Conservation (phyloP, 2,329 filamentous ascomycete species). For the Sclerotinia trifoliorum region DNA sequence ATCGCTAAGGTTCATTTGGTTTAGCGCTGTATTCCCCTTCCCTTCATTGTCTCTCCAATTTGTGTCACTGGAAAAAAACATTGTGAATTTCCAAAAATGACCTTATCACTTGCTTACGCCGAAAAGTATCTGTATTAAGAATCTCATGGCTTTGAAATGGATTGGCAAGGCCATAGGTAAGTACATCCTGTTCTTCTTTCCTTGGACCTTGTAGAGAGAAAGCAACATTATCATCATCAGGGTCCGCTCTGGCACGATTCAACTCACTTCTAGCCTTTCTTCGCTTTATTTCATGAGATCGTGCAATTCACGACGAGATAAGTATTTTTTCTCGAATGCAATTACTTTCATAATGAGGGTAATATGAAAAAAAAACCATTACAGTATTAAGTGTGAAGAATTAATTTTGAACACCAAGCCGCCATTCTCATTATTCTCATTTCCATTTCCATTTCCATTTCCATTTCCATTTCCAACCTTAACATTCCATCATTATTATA, state of each 20-base stretch:
- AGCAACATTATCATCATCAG: neutral
- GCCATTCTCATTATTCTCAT: neutral
- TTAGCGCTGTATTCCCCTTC: neutral
- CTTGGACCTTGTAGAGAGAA: neutral
- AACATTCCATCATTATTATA: conserved; percentile 11
- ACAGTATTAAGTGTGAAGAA: conserved; percentile 2
- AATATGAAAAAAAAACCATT: conserved; percentile 10
- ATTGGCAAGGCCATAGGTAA: neutral
- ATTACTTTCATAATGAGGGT: neutral
- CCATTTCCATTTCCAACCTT: neutral
- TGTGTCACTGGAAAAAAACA: neutral
- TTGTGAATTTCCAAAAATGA: neutral
- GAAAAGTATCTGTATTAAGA: neutral
- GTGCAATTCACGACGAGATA: neutral
- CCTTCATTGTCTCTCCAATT: neutral
- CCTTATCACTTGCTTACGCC: neutral
- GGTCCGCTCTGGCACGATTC: neutral
- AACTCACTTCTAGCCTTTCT: neutral
- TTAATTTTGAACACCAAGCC: conserved; percentile 8
- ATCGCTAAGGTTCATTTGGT: neutral
- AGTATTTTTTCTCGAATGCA: neutral
- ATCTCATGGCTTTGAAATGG: neutral
- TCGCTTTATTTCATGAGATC: neutral
- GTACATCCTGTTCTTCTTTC: neutral
- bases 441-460: neutral